phyloP scores from a whole-genome alignment of 192 early-diverging fungal genomes.

The Podila minutissima region DNA sequence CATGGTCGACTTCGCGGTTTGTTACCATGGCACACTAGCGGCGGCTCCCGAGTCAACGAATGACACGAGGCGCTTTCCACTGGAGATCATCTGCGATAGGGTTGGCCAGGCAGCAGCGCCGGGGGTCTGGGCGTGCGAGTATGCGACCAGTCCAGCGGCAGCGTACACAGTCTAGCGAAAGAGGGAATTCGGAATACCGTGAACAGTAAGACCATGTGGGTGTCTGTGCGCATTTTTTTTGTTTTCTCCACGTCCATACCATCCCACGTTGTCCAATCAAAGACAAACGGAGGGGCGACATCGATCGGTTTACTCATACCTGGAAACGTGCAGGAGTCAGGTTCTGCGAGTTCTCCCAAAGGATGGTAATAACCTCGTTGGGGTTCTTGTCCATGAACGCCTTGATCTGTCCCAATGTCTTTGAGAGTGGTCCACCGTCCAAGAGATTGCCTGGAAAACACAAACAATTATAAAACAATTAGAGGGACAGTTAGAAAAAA shows the following conservation, averaged over 20 bases:
- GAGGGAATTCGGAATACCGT: neutral
- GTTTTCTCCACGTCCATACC: too few relatives aligned
- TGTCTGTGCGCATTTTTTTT: neutral
- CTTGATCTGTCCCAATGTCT: constrained; percentile 28
- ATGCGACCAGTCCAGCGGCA: constrained; percentile 62
- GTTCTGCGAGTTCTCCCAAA: constrained; percentile 31
- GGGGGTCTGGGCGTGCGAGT: constrained; percentile 57
- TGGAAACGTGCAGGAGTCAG: constrained; percentile 32
- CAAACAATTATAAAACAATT: neutral
- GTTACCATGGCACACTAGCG: constrained; percentile 68
- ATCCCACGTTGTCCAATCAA: neutral
- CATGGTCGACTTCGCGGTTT: too few relatives aligned
- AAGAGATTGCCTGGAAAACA: constrained; percentile 6
- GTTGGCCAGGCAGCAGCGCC: constrained; percentile 72
- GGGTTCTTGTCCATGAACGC: constrained; percentile 44
- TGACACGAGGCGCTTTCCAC: constrained; percentile 72
- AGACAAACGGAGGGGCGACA: neutral
- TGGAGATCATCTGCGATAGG: constrained; percentile 68
- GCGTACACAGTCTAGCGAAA: constrained; percentile 20
- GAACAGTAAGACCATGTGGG: neutral
- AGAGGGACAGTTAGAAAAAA: neutral
- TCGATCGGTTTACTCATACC: neutral
- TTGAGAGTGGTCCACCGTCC: constrained; percentile 31
- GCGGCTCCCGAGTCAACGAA: constrained; percentile 67
- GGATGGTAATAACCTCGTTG: constrained; percentile 43